These are phyloP conservation scores for Acanthamoeba comandoni DNA, from an alignment of 208 protist species.

Conservation along the genomic window DNA sequence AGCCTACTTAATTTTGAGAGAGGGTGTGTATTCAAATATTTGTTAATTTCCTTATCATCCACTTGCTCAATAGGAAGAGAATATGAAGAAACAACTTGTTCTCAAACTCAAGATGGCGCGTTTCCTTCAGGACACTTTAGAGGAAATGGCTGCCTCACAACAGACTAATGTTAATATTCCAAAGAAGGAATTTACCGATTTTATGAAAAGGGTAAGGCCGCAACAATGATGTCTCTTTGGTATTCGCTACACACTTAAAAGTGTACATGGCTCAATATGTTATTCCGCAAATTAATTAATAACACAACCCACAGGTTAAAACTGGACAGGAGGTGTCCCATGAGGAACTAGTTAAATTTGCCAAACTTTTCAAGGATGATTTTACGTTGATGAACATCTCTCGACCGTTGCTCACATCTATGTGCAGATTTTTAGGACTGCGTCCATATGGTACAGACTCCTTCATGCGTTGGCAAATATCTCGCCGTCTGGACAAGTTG, in stretches of 20 bases:
- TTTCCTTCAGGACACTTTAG: constrained; percentile 84
- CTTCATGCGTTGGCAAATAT: constrained; percentile 63
- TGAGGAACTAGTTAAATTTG: constrained; percentile 83
- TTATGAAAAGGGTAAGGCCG: constrained; percentile 82
- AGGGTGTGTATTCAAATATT: too few relatives aligned
- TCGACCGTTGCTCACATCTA: constrained; percentile 81
- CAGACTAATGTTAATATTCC: neutral
- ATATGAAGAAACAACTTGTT: constrained; percentile 44
- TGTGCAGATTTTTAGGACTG: constrained; percentile 80
- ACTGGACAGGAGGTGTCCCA: constrained; percentile 74
- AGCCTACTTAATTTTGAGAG: constrained; percentile 26
- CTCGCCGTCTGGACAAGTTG: constrained; percentile 13
- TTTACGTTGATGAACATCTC: constrained; percentile 87
- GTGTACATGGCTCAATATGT: too few relatives aligned
- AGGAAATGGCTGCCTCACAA: constrained; percentile 73
- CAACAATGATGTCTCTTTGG: too few relatives aligned
- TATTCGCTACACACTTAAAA: too few relatives aligned
- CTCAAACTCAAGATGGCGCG: constrained; percentile 78
- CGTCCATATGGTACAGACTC: constrained; percentile 58
- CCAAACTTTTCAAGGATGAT: constrained; percentile 87
- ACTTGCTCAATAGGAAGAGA: too few relatives aligned
- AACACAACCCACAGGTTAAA: too few relatives aligned
- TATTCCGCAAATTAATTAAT: neutral
- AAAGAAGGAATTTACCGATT: constrained; percentile 78
- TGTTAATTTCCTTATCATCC: too few relatives aligned